Base-by-base conservation (phyloP, 2,329 filamentous ascomycete species). In the Pseudocercospora crystallina region DNA sequence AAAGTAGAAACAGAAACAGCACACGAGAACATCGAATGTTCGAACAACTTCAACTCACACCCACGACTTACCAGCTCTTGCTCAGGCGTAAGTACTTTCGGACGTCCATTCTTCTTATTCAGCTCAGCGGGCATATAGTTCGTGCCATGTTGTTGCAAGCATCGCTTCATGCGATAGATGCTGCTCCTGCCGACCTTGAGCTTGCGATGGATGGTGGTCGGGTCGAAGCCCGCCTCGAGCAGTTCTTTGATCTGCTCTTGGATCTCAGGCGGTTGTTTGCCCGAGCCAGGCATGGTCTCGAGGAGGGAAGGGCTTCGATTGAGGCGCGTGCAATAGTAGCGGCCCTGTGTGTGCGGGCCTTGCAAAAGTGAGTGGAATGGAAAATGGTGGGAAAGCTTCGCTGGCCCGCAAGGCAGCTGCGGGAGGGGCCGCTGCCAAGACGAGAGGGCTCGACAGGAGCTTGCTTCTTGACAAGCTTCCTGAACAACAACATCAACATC, bases 141-240 rank as follows among this genome's bases (percentile, higher is more conserved):
- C 12, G 64, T 65, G 31, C 65, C 65, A 59, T 68, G 63, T 38
- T 63, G 59, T 39, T 65, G 57, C 11, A 68, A 52, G 46, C 63
- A 62, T 54, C 65, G 57, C 49, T 66, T 66, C 65, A 68, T 68
- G 58, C 65, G 65, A 58, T 68, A 67, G 46, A 68, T 65, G 26
- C 55, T 60, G 51, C 61, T 65, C 13, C 64, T 43, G 30, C 65
- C 64, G 26, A 66, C 65, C 41, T 68, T 66, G 39, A 68, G 57
- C 14, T 59, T 57, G 8, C 63, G 55, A 39, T 68, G 65, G 33
- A 68, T 68, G 14, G 64, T 67, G 26, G 65, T 68, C 26, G 62
- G 64, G 47, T 67, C 64, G 49, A 66, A 65, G 35, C 64, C 64
- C 1, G 65, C 64, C 49, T 68, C 63, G 30, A 68, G 62, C 35